Percentiles rank a stretch among this genome's conserved stretches.
Evolutionary conservation across 176 grass and related monocot species (phyloP).

Genomic region (Metroxylon sagu): DNA sequence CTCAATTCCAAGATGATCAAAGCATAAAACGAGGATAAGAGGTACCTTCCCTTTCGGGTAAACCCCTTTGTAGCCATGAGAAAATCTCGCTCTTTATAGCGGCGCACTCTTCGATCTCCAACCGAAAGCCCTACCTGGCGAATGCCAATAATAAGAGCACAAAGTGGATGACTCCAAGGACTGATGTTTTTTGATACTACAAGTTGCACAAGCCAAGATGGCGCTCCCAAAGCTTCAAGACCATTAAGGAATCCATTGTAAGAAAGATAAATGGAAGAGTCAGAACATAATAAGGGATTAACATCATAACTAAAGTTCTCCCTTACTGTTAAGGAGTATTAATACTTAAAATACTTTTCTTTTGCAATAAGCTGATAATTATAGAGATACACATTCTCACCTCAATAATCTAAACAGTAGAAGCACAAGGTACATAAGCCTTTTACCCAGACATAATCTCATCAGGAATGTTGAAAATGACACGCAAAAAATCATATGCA

Average conservation of each 20-base stretch:
- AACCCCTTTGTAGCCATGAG: constrained; percentile 66
- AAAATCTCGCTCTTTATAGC: constrained; percentile 78
- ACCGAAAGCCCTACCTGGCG: constrained; percentile 74
- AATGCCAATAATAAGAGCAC: constrained; percentile 67
- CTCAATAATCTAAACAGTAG: too few species aligned
- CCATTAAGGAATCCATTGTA: constrained; percentile 57
- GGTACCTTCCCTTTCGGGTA: constrained; percentile 76
- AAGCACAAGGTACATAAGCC: too few species aligned
- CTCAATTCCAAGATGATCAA: too few species aligned
- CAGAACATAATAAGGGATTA: not conserved
- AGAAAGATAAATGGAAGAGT: constrained; percentile 13
- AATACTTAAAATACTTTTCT: too few species aligned
- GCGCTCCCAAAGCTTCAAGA: constrained; percentile 69
- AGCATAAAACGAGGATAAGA: constrained; percentile 9
- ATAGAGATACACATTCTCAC: too few species aligned
- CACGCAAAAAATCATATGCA: too few species aligned
- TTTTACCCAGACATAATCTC: too few species aligned
- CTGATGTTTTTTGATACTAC: constrained; percentile 42
- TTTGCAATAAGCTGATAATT: too few species aligned
- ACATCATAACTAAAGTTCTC: too few species aligned
- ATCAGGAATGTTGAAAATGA: too few species aligned
- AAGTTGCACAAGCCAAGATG: constrained; percentile 52
- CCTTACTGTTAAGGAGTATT: too few species aligned
- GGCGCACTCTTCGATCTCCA: constrained; percentile 78
- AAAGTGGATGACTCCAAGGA: constrained; percentile 56